Conservation (phyloP, 1,139 yeast genomes). For the Magnusiomyces fungicola region DNA sequence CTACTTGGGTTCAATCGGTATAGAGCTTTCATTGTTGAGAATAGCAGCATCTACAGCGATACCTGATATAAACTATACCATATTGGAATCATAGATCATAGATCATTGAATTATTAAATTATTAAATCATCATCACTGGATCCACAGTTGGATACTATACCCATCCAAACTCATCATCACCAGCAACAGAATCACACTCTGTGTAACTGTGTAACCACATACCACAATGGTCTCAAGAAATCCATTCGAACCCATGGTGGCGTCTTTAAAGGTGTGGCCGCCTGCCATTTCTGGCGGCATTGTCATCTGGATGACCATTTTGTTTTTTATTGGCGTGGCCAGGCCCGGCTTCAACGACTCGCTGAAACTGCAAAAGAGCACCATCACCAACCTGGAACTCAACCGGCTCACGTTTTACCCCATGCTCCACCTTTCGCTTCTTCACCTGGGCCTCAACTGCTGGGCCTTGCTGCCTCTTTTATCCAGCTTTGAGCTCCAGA, state of each 20-base stretch:
- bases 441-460: conserved; percentile 62
- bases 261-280: conserved; percentile 26
- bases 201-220: no score
- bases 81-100: neutral
- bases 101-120: neutral
- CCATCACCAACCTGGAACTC: conserved; percentile 50
- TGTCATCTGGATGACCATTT: conserved; percentile 43
- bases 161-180: no score
- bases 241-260: conserved; percentile 9
- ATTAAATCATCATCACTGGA: neutral
- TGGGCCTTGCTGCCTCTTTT: conserved; percentile 57
- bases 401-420: conserved; percentile 70
- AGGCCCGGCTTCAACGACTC: conserved; percentile 32
- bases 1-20: no score
- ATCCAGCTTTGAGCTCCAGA: conserved; percentile 53
- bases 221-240: no score
- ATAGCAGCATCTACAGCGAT: no score
- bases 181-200: no score
- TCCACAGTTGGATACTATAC: neutral
- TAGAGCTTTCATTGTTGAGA: no score
- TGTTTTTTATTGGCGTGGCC: conserved; percentile 34
- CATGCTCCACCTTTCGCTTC: conserved; percentile 51
- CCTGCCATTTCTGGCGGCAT: conserved; percentile 69
- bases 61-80: no score
- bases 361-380: conserved; percentile 46